Conservation (phyloP, 495 filamentous ascomycete genomes). For the Ascobolus immersus region DNA sequence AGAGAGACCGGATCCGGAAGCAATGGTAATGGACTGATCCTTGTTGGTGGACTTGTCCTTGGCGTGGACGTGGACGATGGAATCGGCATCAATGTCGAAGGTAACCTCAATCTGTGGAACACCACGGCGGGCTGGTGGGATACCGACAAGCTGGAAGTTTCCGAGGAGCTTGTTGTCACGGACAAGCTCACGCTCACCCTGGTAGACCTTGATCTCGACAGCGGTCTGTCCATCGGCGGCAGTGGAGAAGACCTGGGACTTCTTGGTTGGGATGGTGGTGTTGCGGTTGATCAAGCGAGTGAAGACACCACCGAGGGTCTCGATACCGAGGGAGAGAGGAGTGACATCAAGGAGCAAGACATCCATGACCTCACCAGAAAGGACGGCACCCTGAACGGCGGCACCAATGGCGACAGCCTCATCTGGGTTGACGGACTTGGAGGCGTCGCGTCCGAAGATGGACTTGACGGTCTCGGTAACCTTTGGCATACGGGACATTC, state of each 20-base stretch:
- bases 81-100: constrained; percentile 98
- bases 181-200: constrained; percentile 98
- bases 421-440: constrained; percentile 97
- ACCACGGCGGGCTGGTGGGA: constrained; percentile 90
- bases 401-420: constrained; percentile 98
- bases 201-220: constrained; percentile 99
- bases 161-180: constrained; percentile 96
- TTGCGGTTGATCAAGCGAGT: constrained; percentile 98
- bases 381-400: constrained; percentile 90
- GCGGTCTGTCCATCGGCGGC: constrained; percentile 98
- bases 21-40: constrained; percentile 98
- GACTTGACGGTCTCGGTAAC: constrained; percentile 89
- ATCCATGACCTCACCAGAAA: constrained; percentile 90
- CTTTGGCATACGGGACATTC: constrained; percentile 99
- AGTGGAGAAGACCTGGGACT: constrained; percentile 95
- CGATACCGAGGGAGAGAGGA: constrained; percentile 93
- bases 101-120: constrained; percentile 96
- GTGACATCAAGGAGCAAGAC: constrained; percentile 92
- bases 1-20: constrained; percentile 91
- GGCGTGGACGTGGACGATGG: constrained; percentile 94
- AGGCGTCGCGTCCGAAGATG: constrained; percentile 92
- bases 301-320: constrained; percentile 98
- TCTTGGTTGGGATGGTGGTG: constrained; percentile 99
- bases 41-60: constrained; percentile 99
- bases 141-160: constrained; percentile 98